A percentile compares a stretch with the other conserved stretches of the same genome.
Conservation (phyloP, 2,329 filamentous ascomycete genomes). For the Thermothelomyces thermophilus region DNA sequence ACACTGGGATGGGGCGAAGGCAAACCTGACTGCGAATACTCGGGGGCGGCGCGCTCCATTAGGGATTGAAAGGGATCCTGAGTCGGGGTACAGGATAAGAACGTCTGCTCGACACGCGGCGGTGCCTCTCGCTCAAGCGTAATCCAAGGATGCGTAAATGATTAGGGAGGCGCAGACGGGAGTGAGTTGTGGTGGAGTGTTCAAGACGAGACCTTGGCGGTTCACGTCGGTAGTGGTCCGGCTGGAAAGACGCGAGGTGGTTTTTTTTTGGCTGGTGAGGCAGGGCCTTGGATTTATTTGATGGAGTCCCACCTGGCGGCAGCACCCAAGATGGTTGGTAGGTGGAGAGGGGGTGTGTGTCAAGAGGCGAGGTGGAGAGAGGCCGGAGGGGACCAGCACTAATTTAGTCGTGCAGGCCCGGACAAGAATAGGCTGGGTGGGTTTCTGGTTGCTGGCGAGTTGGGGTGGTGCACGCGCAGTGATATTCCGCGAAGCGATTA, state of each 20-base stretch:
- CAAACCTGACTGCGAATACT: slow-evolving; percentile 87
- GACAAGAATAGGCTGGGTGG: slow-evolving; percentile 16
- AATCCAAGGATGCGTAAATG: not conserved
- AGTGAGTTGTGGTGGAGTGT: not conserved
- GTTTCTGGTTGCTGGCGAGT: slow-evolving; percentile 1
- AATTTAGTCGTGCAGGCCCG: slow-evolving; percentile 16
- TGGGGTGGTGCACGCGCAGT: slow-evolving; percentile 4
- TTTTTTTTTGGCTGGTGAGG: not conserved
- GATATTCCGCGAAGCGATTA: slow-evolving; percentile 12
- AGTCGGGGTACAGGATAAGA: not conserved
- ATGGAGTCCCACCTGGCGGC: slow-evolving; percentile 2
- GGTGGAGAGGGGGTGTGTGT: slow-evolving; percentile 3
- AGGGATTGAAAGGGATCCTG: slow-evolving; percentile 9
- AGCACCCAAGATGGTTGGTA: not conserved
- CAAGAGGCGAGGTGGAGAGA: not conserved
- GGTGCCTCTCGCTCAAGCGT: not conserved
- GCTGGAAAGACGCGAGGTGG: not conserved
- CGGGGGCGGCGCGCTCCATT: slow-evolving; percentile 56
- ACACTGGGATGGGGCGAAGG: slow-evolving; percentile 62
- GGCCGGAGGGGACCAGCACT: slow-evolving; percentile 11
- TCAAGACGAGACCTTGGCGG: not conserved
- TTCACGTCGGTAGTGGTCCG: not conserved
- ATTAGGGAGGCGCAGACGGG: not conserved
- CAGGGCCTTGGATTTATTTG: slow-evolving; percentile 1
- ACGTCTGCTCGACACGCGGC: not conserved